Evolutionary conservation across 2,329 filamentous ascomycete genomes (phyloP).

Genomic region (Ophiocordyceps robertsii): DNA sequence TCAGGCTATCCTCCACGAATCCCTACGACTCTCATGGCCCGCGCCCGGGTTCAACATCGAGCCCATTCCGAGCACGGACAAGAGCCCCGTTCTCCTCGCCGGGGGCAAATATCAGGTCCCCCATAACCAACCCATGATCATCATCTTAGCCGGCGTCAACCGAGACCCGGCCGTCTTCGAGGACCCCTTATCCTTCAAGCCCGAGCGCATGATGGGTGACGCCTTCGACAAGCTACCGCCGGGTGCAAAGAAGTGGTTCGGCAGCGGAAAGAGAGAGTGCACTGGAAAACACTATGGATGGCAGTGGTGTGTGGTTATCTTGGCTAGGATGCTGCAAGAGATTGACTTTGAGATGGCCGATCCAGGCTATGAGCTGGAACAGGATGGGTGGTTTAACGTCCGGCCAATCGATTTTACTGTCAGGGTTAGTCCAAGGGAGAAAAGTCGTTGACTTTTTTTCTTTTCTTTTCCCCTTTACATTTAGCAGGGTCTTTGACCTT

Average conservation of each 20-base stretch:
- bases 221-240: conserved; percentile 26
- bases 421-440: conserved; percentile 16
- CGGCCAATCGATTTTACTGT: conserved; percentile 32
- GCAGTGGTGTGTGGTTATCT: conserved; percentile 28
- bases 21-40: conserved; percentile 38
- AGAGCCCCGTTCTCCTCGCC: conserved; percentile 29
- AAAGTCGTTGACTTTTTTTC: too few species aligned
- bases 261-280: conserved; percentile 37
- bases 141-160: conserved; percentile 36
- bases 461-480: too few species aligned
- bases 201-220: conserved; percentile 35
- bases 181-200: conserved; percentile 29
- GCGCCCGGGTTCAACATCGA: conserved; percentile 43
- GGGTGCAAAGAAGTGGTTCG: conserved; percentile 35
- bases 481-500: too few species aligned
- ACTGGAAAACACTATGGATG: conserved; percentile 37
- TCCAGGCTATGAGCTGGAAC: conserved; percentile 23
- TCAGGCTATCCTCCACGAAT: conserved; percentile 38
- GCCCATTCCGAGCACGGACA: conserved; percentile 24
- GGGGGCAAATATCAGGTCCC: conserved; percentile 35
- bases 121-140: conserved; percentile 33
- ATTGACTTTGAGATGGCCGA: conserved; percentile 32
- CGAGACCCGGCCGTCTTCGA: conserved; percentile 34
- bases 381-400: conserved; percentile 40
- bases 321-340: conserved; percentile 28